Conservation (phyloP, 192 early-diverging fungal genomes). For the Backusella luteola region DNA sequence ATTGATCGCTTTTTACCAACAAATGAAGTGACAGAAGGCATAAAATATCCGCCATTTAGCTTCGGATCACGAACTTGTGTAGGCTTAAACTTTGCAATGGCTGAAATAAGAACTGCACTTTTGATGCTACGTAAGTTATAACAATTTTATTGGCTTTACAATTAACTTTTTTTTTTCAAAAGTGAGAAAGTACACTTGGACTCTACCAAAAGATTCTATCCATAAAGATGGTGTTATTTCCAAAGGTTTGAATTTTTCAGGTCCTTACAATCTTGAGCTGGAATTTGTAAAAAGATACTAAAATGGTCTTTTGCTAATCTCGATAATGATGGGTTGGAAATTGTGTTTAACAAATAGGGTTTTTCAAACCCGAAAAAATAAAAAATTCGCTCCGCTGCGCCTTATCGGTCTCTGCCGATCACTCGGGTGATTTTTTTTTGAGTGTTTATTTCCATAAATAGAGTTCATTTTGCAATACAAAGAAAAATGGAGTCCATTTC, state of each 20-base stretch:
- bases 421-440: background rate
- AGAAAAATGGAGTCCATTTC: no score
- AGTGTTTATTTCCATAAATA: background rate
- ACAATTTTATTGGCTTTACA: background rate
- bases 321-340: background rate
- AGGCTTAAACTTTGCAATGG: conserved; percentile 57
- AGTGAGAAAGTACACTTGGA: conserved; percentile 11
- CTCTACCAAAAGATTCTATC: background rate
- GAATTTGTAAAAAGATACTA: background rate
- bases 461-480: background rate
- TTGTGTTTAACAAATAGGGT: background rate
- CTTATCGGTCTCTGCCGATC: conserved; percentile 2
- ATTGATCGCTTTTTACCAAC: conserved; percentile 19
- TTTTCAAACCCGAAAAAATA: background rate
- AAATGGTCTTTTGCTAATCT: background rate
- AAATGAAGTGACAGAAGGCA: conserved; percentile 8
- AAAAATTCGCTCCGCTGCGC: background rate
- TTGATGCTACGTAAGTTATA: conserved; percentile 37
- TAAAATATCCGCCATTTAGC: conserved; percentile 55
- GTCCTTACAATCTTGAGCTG: background rate
- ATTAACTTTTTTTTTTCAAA: background rate
- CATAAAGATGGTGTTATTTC: conserved; percentile 6
- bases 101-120: conserved; percentile 54
- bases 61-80: conserved; percentile 56
- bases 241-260: background rate